These are phyloP conservation scores for Dryas octopetala DNA, from an alignment of 306 rosid genomes.

Conservation along the genomic window DNA sequence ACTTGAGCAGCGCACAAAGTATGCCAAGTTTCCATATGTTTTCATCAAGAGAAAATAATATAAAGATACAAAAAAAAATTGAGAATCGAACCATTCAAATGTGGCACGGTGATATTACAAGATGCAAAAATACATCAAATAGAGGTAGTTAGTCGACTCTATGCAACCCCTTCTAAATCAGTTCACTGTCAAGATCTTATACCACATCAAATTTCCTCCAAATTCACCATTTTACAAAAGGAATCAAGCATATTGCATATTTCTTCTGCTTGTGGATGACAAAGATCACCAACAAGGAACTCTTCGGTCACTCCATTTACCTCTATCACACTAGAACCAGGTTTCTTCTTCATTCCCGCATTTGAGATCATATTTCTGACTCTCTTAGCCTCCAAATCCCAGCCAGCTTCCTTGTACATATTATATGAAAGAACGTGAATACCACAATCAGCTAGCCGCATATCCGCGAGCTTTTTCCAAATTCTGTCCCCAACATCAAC, in stretches of 20 bases:
- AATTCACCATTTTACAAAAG: slow-evolving; percentile 27
- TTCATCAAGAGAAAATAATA: too few species aligned
- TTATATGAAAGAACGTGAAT: slow-evolving; percentile 71
- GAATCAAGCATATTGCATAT: slow-evolving; percentile 57
- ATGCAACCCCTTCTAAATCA: too few species aligned
- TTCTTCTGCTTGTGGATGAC: slow-evolving; percentile 66
- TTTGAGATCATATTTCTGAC: slow-evolving; percentile 51
- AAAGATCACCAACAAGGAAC: slow-evolving; percentile 70
- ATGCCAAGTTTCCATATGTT: too few species aligned
- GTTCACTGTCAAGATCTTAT: too few species aligned
- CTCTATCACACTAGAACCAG: slow-evolving; percentile 83
- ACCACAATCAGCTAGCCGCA: slow-evolving; percentile 61
- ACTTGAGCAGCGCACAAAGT: too few species aligned
- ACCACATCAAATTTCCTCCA: background rate
- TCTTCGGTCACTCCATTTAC: slow-evolving; percentile 68
- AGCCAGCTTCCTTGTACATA: slow-evolving; percentile 70
- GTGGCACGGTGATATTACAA: background rate
- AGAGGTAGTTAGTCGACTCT: background rate
- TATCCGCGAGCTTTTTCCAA: slow-evolving; percentile 60
- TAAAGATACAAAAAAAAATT: too few species aligned
- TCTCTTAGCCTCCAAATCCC: slow-evolving; percentile 68
- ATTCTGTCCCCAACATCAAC: slow-evolving; percentile 59
- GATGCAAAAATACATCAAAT: background rate
- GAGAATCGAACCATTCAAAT: background rate
- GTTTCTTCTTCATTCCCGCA: slow-evolving; percentile 62